phyloP scores from a whole-genome alignment of 371 early-diverging fungal species.

The Funneliformis caledonium region DNA sequence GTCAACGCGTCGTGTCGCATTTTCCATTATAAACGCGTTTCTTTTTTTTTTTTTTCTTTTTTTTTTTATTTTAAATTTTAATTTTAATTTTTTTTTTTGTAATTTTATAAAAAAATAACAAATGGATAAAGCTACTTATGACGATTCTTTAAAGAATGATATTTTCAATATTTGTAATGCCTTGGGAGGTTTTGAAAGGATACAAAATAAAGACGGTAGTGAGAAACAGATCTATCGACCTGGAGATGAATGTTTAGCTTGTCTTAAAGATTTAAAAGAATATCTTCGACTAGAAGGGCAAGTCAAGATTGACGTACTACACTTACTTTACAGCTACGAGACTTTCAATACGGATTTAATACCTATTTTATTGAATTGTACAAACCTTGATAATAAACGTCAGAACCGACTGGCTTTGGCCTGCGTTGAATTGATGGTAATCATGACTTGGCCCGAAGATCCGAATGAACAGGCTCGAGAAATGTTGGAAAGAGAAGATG shows the following conservation, averaged over 20 bases:
- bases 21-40: too few species aligned
- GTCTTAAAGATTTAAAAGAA: constrained; percentile 1
- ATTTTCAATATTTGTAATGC: neutral
- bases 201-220: neutral
- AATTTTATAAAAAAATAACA: neutral
- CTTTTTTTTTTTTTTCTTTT: too few species aligned
- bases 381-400: neutral
- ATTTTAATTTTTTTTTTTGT: too few species aligned
- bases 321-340: neutral
- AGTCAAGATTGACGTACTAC: neutral
- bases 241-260: neutral
- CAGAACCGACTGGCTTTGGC: neutral
- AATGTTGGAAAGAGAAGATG: neutral
- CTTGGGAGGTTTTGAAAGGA: neutral
- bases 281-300: neutral
- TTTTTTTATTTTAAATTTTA: neutral
- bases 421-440: neutral
- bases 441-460: neutral
- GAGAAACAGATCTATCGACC: neutral
- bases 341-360: neutral
- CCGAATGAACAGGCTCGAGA: neutral
- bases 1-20: too few species aligned
- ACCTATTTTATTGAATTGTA: neutral
- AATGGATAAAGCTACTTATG: neutral
- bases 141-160: neutral